phyloP scores from a whole-genome alignment of 2,329 filamentous ascomycete species.

The Colletotrichum shisoi region DNA sequence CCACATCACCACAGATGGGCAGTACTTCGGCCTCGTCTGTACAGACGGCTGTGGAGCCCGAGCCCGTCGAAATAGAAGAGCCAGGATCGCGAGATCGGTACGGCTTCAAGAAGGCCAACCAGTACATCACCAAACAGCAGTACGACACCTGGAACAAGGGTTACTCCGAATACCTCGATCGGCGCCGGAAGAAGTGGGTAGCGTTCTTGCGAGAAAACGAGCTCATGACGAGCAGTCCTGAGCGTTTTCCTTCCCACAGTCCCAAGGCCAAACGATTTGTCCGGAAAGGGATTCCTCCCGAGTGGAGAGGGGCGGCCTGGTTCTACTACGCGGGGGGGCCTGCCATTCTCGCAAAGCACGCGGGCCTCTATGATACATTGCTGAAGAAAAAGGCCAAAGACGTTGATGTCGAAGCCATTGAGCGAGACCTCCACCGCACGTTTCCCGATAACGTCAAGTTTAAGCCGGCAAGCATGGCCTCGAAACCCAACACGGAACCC shows the following conservation, averaged over 20 bases:
- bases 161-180: conserved; percentile 78
- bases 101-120: conserved; percentile 88
- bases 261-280: conserved; percentile 89
- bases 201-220: conserved; percentile 78
- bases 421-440: conserved; percentile 90
- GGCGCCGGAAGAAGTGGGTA: conserved; percentile 83
- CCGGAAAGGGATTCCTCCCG: conserved; percentile 90
- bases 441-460: conserved; percentile 95
- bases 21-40: conserved; percentile 27
- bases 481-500: conserved; percentile 45
- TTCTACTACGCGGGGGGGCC: conserved; percentile 95
- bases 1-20: conserved; percentile 40
- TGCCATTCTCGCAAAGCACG: conserved; percentile 76
- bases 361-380: conserved; percentile 77
- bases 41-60: conserved; percentile 44
- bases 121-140: conserved; percentile 76
- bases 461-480: conserved; percentile 64
- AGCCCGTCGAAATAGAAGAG: conserved; percentile 54
- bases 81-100: conserved; percentile 76
- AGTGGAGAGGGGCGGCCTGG: conserved; percentile 95
- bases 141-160: conserved; percentile 82
- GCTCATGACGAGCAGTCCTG: conserved; percentile 74
- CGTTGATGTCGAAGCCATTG: conserved; percentile 86
- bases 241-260: conserved; percentile 79
- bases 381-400: conserved; percentile 70